Conservation (phyloP, 352 stramenopile species). For the Globisporangium carolinianum region DNA sequence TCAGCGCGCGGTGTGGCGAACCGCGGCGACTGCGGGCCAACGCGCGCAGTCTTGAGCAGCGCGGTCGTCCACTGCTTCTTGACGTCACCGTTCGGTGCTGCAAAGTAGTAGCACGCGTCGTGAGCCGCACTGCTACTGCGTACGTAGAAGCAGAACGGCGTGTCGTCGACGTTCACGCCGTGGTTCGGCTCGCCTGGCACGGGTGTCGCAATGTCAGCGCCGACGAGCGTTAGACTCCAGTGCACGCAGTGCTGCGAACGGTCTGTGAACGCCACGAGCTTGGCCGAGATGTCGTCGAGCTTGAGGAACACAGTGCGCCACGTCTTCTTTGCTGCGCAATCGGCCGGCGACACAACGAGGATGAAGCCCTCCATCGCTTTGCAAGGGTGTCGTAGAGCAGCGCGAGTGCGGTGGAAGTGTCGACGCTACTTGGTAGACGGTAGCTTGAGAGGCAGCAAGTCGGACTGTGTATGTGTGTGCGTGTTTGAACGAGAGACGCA, state of each 20-base stretch:
- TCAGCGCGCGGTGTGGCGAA: conserved; percentile 25
- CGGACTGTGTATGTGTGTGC: neutral
- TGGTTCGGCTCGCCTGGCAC: conserved; percentile 45
- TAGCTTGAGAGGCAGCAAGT: no score
- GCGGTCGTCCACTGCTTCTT: conserved; percentile 55
- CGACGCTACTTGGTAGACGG: no score
- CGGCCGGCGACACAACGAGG: conserved; percentile 24
- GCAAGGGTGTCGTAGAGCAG: no score
- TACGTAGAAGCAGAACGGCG: conserved; percentile 54
- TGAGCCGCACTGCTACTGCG: conserved; percentile 26
- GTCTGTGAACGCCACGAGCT: conserved; percentile 50
- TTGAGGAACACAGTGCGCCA: conserved; percentile 55
- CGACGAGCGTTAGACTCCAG: conserved; percentile 40
- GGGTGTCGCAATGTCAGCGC: conserved; percentile 50
- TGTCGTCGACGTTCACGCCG: conserved; percentile 36
- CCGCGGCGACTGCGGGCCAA: conserved; percentile 33
- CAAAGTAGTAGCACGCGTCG: conserved; percentile 35
- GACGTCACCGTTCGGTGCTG: conserved; percentile 23
- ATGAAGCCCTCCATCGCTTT: conserved; percentile 40
- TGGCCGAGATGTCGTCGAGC: conserved; percentile 57
- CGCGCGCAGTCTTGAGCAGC: conserved; percentile 31
- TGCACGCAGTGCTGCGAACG: conserved; percentile 35
- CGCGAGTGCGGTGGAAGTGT: no score
- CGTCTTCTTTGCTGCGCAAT: conserved; percentile 23
- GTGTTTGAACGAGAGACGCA: no score